Evolutionary conservation across 371 early-diverging fungal species (phyloP).

Genomic region (Mucor racemosus): DNA sequence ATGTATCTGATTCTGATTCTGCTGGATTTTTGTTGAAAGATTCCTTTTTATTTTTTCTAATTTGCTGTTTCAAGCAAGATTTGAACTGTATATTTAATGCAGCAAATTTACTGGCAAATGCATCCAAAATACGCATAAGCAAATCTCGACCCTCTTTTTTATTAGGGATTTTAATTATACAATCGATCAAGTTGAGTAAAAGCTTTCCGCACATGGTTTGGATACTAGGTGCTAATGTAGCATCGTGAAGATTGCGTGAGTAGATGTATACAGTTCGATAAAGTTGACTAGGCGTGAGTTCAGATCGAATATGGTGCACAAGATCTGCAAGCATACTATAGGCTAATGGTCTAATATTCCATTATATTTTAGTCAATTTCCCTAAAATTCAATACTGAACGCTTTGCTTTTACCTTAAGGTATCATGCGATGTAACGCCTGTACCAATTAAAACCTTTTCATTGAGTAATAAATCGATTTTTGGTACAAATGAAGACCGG

Average conservation of each 20-base stretch:
- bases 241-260: slow-evolving; percentile 89
- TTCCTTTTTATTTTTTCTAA: slow-evolving; percentile 38
- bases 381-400: too few species aligned
- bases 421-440: slow-evolving; percentile 92
- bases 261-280: slow-evolving; percentile 86
- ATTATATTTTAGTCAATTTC: too few species aligned
- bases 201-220: slow-evolving; percentile 97
- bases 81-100: slow-evolving; percentile 71
- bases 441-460: slow-evolving; percentile 92
- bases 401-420: slow-evolving; percentile 62
- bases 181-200: slow-evolving; percentile 88
- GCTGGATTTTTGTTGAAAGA: background rate
- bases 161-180: slow-evolving; percentile 75
- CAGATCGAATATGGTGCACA: slow-evolving; percentile 90
- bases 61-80: slow-evolving; percentile 55
- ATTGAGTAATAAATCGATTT: slow-evolving; percentile 88
- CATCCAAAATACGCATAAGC: slow-evolving; percentile 84
- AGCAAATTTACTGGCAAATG: slow-evolving; percentile 80
- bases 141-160: slow-evolving; percentile 71
- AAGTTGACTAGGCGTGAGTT: slow-evolving; percentile 81
- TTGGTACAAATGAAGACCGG: slow-evolving; percentile 81
- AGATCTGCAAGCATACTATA: slow-evolving; percentile 96
- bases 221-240: slow-evolving; percentile 84
- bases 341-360: slow-evolving; percentile 74
- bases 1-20: slow-evolving; percentile 14